phyloP scores from a whole-genome alignment of 108 stramenopile genomes.

The Skeletonema menzelii region DNA sequence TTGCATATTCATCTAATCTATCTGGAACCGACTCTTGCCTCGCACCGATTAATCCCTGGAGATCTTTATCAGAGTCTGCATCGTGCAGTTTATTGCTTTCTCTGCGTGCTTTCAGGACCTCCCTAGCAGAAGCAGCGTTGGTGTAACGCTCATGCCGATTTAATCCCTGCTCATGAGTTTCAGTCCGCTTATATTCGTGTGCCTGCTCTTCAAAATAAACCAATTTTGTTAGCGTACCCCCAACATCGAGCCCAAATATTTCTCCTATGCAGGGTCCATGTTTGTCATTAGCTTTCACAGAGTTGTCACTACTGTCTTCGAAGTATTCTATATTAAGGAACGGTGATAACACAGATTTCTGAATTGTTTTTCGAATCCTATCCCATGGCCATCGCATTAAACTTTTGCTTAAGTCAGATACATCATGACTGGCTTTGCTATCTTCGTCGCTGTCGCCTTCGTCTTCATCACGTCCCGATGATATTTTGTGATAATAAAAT shows the following conservation, averaged over 20 bases:
- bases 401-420: not conserved
- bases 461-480: constrained; percentile 13
- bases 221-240: constrained; percentile 95
- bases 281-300: constrained; percentile 21
- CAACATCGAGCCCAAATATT: constrained; percentile 87
- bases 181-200: constrained; percentile 28
- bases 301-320: not conserved
- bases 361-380: constrained; percentile 22
- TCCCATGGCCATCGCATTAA: constrained; percentile 44
- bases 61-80: constrained; percentile 52
- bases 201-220: constrained; percentile 92
- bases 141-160: constrained; percentile 61
- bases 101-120: constrained; percentile 59
- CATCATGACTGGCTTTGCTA: not conserved
- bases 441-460: not conserved
- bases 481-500: not conserved
- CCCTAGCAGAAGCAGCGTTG: constrained; percentile 61
- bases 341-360: constrained; percentile 13
- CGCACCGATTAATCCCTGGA: constrained; percentile 39
- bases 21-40: constrained; percentile 70
- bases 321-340: constrained; percentile 10
- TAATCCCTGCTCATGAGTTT: constrained; percentile 11
- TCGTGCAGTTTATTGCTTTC: constrained; percentile 20
- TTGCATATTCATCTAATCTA: constrained; percentile 54
- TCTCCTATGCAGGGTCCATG: constrained; percentile 59